Evolutionary conservation across 768 basidiomycete species (phyloP).

Genomic region (Guyanaporus albipodus): DNA sequence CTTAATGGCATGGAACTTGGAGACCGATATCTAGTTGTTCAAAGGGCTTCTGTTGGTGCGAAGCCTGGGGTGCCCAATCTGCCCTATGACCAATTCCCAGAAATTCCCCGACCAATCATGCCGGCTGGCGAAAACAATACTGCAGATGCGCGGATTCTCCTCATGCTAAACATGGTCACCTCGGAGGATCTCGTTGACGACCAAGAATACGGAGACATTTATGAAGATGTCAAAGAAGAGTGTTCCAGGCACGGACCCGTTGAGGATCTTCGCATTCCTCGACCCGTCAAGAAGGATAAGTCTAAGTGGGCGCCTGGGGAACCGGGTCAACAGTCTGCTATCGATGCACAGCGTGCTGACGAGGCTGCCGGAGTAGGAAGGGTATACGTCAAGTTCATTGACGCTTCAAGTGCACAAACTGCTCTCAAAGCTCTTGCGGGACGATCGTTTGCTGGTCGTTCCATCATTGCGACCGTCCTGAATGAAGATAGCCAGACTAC

Average conservation of each 20-base stretch:
- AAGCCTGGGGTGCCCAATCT: slow-evolving; percentile 65
- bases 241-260: slow-evolving; percentile 77
- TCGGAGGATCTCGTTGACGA: slow-evolving; percentile 88
- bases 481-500: slow-evolving; percentile 83
- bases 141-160: slow-evolving; percentile 74
- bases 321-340: slow-evolving; percentile 51
- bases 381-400: slow-evolving; percentile 87
- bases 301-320: slow-evolving; percentile 70
- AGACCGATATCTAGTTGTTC: slow-evolving; percentile 92
- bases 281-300: slow-evolving; percentile 85
- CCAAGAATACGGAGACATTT: slow-evolving; percentile 88
- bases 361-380: slow-evolving; percentile 92
- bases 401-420: slow-evolving; percentile 54
- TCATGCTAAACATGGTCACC: slow-evolving; percentile 99
- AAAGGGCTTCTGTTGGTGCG: slow-evolving; percentile 92
- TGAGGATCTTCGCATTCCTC: slow-evolving; percentile 82
- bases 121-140: slow-evolving; percentile 68
- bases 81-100: slow-evolving; percentile 77
- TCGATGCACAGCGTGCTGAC: slow-evolving; percentile 70
- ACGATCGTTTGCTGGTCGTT: slow-evolving; percentile 79
- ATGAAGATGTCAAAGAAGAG: slow-evolving; percentile 93
- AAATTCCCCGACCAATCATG: slow-evolving; percentile 84
- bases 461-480: slow-evolving; percentile 81
- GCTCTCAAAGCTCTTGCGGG: slow-evolving; percentile 90
- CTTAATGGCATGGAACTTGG: slow-evolving; percentile 98